Conservation (phyloP, 2,329 filamentous ascomycete species). For the Rutstroemia sp. region DNA sequence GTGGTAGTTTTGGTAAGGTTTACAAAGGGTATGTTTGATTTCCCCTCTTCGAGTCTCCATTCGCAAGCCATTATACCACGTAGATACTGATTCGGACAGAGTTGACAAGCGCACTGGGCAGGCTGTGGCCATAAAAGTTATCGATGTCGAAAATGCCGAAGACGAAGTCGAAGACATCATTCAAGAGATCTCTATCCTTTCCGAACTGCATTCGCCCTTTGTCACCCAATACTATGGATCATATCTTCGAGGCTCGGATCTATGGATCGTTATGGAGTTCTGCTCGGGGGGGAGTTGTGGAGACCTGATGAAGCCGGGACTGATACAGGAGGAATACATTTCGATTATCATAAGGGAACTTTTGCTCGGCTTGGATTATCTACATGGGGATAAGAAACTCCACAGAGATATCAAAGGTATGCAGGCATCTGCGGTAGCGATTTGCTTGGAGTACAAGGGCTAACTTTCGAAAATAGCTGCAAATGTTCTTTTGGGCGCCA, state of each 20-base stretch:
- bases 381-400: conserved; percentile 92
- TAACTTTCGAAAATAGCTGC: conserved; percentile 53
- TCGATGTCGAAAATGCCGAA: conserved; percentile 97
- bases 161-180: conserved; percentile 99
- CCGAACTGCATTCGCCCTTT: conserved; percentile 89
- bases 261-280: conserved; percentile 99
- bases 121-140: conserved; percentile 95
- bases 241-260: conserved; percentile 87
- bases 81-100: conserved; percentile 37
- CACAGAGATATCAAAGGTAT: conserved; percentile 92
- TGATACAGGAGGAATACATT: conserved; percentile 91
- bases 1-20: conserved; percentile 96
- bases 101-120: conserved; percentile 91
- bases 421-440: conserved; percentile 13
- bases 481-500: conserved; percentile 82
- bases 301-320: conserved; percentile 88
- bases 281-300: conserved; percentile 95
- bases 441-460: neutral
- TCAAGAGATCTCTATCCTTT: conserved; percentile 95
- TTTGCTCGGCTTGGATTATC: conserved; percentile 81
- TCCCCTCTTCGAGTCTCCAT: neutral
- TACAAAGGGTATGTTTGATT: conserved; percentile 73
- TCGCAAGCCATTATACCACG: neutral
- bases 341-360: conserved; percentile 90
- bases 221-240: conserved; percentile 98